Evolutionary conservation across 345 rosid genomes (phyloP).

Genomic region (Carallia brachiata): DNA sequence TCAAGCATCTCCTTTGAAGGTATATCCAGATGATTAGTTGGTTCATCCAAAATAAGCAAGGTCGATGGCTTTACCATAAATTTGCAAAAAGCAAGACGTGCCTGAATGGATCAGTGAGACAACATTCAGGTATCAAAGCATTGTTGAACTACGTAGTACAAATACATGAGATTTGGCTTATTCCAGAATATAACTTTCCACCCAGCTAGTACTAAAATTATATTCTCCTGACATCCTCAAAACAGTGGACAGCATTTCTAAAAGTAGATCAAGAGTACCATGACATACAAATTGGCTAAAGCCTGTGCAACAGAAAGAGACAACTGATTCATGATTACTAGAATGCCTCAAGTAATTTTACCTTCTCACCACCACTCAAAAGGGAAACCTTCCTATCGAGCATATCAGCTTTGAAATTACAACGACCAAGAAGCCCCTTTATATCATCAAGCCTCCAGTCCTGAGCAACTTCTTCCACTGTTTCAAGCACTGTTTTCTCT

Average conservation of each 20-base stretch:
- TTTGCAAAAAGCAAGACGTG: conserved; percentile 93
- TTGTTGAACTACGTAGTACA: not conserved
- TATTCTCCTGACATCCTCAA: not conserved
- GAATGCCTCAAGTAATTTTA: conserved; percentile 11
- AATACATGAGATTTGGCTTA: not conserved
- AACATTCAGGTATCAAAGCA: conserved; percentile 6
- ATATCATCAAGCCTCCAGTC: conserved; percentile 95
- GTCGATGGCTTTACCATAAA: conserved; percentile 96
- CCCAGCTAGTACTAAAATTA: not conserved
- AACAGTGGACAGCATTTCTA: not conserved
- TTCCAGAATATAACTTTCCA: not conserved
- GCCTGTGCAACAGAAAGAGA: not conserved
- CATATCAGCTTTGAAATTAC: conserved; percentile 96
- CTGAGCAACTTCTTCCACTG: conserved; percentile 83
- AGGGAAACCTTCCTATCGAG: conserved; percentile 86
- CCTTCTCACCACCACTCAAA: conserved; percentile 98
- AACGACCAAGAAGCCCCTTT: conserved; percentile 95
- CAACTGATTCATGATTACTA: not conserved
- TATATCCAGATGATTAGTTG: conserved; percentile 94
- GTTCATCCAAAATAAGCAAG: conserved; percentile 81
- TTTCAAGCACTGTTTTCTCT: conserved; percentile 81
- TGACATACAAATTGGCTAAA: conserved; percentile 2
- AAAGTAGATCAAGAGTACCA: not conserved
- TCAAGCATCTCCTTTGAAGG: conserved; percentile 99
- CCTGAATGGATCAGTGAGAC: conserved; percentile 41